Conservation (phyloP, 179 eudicot genomes). For the Gypsophila paniculata region DNA sequence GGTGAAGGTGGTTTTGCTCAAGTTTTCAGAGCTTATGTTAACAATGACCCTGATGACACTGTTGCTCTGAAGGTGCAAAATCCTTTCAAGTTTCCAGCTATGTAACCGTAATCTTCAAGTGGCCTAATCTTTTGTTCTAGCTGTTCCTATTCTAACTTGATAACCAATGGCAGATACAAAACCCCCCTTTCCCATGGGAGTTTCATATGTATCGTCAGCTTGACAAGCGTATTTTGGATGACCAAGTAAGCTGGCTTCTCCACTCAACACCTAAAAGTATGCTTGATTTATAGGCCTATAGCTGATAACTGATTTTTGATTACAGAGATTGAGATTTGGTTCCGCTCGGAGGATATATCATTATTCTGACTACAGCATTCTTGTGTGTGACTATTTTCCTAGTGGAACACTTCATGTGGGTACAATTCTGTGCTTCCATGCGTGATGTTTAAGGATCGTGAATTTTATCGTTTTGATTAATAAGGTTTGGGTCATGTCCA, state of each 20-base stretch:
- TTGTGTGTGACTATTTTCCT: slow-evolving; percentile 70
- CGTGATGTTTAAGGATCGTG: slow-evolving; percentile 6
- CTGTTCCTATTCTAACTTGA: slow-evolving; percentile 22
- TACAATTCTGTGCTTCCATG: slow-evolving; percentile 18
- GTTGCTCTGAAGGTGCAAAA: slow-evolving; percentile 83
- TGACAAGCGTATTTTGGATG: slow-evolving; percentile 57
- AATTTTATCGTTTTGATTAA: slow-evolving; percentile 2
- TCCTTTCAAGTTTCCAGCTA: background rate
- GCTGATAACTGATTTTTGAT: slow-evolving; percentile 18
- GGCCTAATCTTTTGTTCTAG: background rate
- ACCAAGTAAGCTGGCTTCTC: slow-evolving; percentile 45
- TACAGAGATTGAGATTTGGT: slow-evolving; percentile 75
- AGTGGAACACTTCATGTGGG: slow-evolving; percentile 90
- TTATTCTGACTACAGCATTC: slow-evolving; percentile 79
- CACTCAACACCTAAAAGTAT: background rate
- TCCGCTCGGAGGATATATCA: slow-evolving; percentile 73
- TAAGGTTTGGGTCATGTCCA: slow-evolving; percentile 28
- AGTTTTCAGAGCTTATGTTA: slow-evolving; percentile 74
- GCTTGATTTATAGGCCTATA: slow-evolving; percentile 5
- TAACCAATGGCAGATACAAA: slow-evolving; percentile 62
- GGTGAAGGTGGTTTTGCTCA: slow-evolving; percentile 94
- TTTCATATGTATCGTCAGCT: slow-evolving; percentile 91
- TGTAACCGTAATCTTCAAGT: background rate
- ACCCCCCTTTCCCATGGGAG: slow-evolving; percentile 94
- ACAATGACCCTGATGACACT: slow-evolving; percentile 63